Evolutionary conservation across 2,329 filamentous ascomycete species (phyloP).

Genomic region (Fusarium gaditjirri): DNA sequence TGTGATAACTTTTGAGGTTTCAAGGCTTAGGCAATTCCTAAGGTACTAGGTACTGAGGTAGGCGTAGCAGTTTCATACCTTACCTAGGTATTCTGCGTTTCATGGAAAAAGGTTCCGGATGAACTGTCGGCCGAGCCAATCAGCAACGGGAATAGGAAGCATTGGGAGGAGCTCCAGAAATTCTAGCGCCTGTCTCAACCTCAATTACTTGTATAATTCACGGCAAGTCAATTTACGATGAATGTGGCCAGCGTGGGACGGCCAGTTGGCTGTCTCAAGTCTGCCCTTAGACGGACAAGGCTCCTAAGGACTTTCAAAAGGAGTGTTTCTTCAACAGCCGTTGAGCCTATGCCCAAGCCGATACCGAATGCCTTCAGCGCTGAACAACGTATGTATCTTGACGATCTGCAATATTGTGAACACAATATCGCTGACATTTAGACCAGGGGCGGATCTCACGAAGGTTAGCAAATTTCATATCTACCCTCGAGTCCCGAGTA

Average conservation of each 20-base stretch:
- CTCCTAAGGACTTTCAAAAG: slow-evolving; percentile 58
- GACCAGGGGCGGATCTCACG: slow-evolving; percentile 48
- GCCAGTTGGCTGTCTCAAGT: slow-evolving; percentile 77
- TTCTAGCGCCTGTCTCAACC: slow-evolving; percentile 40
- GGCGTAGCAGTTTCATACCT: neutral
- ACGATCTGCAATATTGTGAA: neutral
- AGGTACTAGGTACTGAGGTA: neutral
- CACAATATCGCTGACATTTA: slow-evolving; percentile 20
- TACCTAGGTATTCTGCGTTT: neutral
- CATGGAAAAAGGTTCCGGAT: slow-evolving; percentile 42
- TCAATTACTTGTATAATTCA: slow-evolving; percentile 32
- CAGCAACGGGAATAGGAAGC: slow-evolving; percentile 40
- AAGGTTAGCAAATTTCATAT: slow-evolving; percentile 59
- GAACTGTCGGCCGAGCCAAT: slow-evolving; percentile 53
- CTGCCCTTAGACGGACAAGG: slow-evolving; percentile 67
- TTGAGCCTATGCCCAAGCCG: slow-evolving; percentile 21
- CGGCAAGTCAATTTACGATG: slow-evolving; percentile 52
- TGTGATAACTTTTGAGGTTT: slow-evolving; percentile 8
- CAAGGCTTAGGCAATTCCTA: neutral
- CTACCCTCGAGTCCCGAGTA: slow-evolving; percentile 66
- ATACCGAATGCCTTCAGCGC: slow-evolving; percentile 43
- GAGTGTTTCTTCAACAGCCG: slow-evolving; percentile 58
- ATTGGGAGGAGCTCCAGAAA: slow-evolving; percentile 40
- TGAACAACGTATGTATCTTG: slow-evolving; percentile 50
- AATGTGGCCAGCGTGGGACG: slow-evolving; percentile 72